Conservation (phyloP, 2,329 filamentous ascomycete genomes). For the Emericellopsis cladophorae region DNA sequence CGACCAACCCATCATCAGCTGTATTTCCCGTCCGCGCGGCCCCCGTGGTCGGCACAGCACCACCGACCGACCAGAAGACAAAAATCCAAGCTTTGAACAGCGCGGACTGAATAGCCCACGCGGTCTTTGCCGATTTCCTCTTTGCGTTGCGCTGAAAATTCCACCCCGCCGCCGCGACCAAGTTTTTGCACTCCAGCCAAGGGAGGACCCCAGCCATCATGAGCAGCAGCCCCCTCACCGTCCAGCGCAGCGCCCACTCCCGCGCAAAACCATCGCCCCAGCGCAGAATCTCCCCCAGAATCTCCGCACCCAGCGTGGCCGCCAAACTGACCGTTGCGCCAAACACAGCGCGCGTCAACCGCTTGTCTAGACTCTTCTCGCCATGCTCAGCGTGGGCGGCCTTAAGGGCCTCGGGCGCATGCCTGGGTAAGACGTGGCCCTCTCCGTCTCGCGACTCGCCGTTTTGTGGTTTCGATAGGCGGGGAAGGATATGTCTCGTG, state of each 20-base stretch:
- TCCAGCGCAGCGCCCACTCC: slow-evolving; percentile 53
- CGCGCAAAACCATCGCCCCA: slow-evolving; percentile 56
- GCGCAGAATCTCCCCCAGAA: slow-evolving; percentile 75
- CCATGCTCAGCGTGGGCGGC: slow-evolving; percentile 47
- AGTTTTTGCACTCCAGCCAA: slow-evolving; percentile 62
- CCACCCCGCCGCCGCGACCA: slow-evolving; percentile 46
- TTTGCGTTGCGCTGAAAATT: slow-evolving; percentile 45
- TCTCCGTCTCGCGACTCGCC: slow-evolving; percentile 34
- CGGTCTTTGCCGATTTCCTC: slow-evolving; percentile 41
- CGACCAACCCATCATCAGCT: slow-evolving; percentile 17
- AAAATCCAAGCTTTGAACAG: slow-evolving; percentile 59
- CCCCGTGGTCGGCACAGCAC: slow-evolving; percentile 36
- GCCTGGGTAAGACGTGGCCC: slow-evolving; percentile 48
- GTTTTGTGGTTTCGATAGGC: slow-evolving; percentile 46
- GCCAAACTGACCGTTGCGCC: slow-evolving; percentile 66
- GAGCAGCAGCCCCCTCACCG: slow-evolving; percentile 58
- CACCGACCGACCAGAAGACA: slow-evolving; percentile 65
- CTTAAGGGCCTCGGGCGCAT: slow-evolving; percentile 46
- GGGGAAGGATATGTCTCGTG: slow-evolving; percentile 57
- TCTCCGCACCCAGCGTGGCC: slow-evolving; percentile 64
- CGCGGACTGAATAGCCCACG: slow-evolving; percentile 50
- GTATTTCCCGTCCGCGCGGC: slow-evolving; percentile 3
- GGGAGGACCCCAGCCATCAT: slow-evolving; percentile 66
- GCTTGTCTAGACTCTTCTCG: slow-evolving; percentile 34
- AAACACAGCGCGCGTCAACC: slow-evolving; percentile 53